Evolutionary conservation across 2,329 filamentous ascomycete genomes (phyloP), one percentile per base, ranked within the genome.

Genomic region (Amphichorda felina): DNA sequence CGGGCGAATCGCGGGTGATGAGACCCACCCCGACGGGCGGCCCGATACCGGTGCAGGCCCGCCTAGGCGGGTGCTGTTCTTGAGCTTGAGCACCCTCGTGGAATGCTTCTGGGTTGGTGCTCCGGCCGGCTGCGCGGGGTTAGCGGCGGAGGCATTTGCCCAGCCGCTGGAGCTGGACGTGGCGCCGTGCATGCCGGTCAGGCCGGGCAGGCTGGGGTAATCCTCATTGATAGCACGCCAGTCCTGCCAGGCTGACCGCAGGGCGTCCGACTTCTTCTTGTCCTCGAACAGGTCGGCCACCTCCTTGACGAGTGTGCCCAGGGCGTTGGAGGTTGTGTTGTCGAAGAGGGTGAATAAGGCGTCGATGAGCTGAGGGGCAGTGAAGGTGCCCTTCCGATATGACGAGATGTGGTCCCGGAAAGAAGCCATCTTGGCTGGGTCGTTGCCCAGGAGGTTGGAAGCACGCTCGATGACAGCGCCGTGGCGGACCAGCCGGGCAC

Each of bases 151-250:
- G 1, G 68, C 83, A 30, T 53, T 63, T 43, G 56, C 76, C 76
- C 81, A 75, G 39, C 72, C 72, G 38, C 63, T 70, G 8, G 60
- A 70, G 8, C 67, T 60, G 0, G 70, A 70, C 0, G 71, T 70
- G 4, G 64, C 68, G 18, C 79, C 77, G 26, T 78, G 69, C 57
- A 80, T 74, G 34, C 81, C 80, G 37, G 73, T 72, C 1, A 84
- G 70, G 0, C 82, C 81, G 2, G 89, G 88, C 1, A 96, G 65
- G 2, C 83, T 85, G 1, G 89, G 89, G 46, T 95, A 96, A 54
- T 95, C 88, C 57, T 95, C 88, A 45, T 94, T 93, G 59, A 94
- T 91, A 26, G 87, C 87, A 32, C 85, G 84, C 85, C 89, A 95
- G 57, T 94, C 84, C 46, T 86, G 85, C 87, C 89, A 95, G 2